Percentiles rank a stretch among this genome's conserved stretches.
Conservation (phyloP, 257 asterid species). For the Eustoma russellianum region DNA sequence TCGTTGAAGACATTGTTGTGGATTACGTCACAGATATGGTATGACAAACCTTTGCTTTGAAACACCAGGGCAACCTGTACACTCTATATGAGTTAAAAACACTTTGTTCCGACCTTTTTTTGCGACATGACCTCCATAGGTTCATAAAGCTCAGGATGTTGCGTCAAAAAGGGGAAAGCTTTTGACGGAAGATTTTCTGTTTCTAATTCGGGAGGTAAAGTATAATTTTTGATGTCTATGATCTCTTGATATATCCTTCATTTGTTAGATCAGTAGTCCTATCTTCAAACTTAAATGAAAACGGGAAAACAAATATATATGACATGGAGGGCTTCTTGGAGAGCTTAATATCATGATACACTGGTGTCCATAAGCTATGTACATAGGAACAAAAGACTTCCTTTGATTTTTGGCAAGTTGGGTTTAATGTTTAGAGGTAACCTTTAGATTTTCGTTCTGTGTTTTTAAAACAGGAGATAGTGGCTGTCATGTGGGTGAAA, state of each 20-base stretch:
- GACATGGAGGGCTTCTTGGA: too few relatives aligned
- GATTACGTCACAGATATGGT: constrained; percentile 91
- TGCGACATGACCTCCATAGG: constrained; percentile 26
- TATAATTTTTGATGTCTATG: neutral
- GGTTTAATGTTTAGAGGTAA: too few relatives aligned
- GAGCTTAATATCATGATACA: too few relatives aligned
- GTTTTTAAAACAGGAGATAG: neutral
- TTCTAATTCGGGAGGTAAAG: constrained; percentile 70
- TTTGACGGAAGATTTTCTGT: constrained; percentile 79
- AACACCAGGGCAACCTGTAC: neutral
- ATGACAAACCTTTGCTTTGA: constrained; percentile 12
- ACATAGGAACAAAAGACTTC: too few relatives aligned
- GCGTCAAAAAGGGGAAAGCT: constrained; percentile 85
- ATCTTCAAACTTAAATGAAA: neutral
- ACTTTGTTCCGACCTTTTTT: too few relatives aligned
- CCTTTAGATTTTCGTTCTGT: neutral
- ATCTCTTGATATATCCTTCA: neutral
- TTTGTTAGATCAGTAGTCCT: neutral
- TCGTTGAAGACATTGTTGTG: constrained; percentile 87
- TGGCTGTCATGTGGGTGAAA: too few relatives aligned
- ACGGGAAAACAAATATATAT: neutral
- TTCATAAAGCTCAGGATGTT: constrained; percentile 80
- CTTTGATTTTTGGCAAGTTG: too few relatives aligned
- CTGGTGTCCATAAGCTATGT: too few relatives aligned
- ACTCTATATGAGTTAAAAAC: too few relatives aligned